Conservation (phyloP, 352 stramenopile genomes). For the Phytophthora uliginosa region DNA sequence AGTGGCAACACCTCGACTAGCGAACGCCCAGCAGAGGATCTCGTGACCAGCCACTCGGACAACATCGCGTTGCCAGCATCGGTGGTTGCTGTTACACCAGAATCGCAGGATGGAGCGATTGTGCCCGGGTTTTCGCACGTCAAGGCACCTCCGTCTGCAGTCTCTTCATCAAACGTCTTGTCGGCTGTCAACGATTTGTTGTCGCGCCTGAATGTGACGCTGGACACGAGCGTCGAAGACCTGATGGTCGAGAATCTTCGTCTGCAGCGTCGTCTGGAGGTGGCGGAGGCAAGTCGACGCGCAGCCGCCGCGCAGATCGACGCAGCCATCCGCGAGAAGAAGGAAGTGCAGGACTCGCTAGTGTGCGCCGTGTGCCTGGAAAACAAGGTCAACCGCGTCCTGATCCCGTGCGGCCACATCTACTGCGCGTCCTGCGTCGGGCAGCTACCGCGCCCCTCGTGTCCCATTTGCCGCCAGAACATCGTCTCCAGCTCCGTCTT, state of each 20-base stretch:
- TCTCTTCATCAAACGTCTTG: constrained; percentile 63
- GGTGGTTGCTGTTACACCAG: constrained; percentile 32
- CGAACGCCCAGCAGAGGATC: background rate
- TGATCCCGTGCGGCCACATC: constrained; percentile 88
- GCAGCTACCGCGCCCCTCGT: constrained; percentile 69
- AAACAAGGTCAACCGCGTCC: constrained; percentile 82
- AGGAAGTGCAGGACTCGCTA: constrained; percentile 78
- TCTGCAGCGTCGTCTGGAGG: constrained; percentile 67
- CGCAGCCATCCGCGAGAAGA: constrained; percentile 74
- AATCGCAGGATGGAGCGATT: constrained; percentile 22
- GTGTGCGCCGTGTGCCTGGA: constrained; percentile 87
- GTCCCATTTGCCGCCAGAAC: constrained; percentile 74
- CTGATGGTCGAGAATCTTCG: constrained; percentile 73
- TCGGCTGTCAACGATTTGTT: constrained; percentile 85
- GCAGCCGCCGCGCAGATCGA: constrained; percentile 74
- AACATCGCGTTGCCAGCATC: constrained; percentile 26
- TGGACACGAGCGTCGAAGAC: constrained; percentile 75
- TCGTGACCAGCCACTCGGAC: constrained; percentile 5
- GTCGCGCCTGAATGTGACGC: constrained; percentile 71
- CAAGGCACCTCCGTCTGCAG: background rate
- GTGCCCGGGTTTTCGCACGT: constrained; percentile 12
- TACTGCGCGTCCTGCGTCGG: constrained; percentile 79
- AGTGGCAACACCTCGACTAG: background rate
- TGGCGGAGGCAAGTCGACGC: constrained; percentile 71
- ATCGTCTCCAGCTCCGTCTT: constrained; percentile 74